Base-by-base conservation (phyloP, 495 filamentous ascomycete species). In the Bryoglossum gracile region DNA sequence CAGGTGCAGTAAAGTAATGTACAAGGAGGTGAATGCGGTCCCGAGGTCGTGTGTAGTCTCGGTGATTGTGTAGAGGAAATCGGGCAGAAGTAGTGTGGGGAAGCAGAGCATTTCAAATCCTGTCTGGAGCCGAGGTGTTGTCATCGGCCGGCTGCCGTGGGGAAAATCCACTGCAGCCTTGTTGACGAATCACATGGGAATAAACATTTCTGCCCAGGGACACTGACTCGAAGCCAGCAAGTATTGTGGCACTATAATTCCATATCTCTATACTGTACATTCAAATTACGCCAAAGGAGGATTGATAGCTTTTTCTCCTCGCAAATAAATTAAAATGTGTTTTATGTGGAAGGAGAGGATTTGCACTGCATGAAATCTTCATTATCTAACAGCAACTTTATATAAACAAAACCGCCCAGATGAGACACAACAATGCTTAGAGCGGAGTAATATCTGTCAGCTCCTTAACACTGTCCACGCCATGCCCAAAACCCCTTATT, bases 401-500 rank as follows among this genome's bases (percentile, higher is more conserved):
- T 46, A 42, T 23, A 46, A 50, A 57, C 11, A 43, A 51, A 26
- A 30, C 24, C 34, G n/a, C 2, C 18, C 37, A 40, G 17, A n/a
- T 18, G 9, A 40, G 19, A 44, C 30, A 25, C 37, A 50, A 40
- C 18, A 38, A 34, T 18, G 25, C 45, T 35, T 30, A 24, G 56
- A 59, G 56, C 16, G 40, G 56, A 53, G 56, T 53, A 16, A 25
- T 37, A 28, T 41, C 46, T 48, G 24, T 48, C 40, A 19, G 35
- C 41, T 48, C 54, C 14, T 38, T n/a, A 39, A 9, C 37, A 46
- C 52, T 51, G 26, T 43, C 46, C 48, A 34, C 52, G 51, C 56
- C 51, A 21, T 39, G 43, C 33, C 56, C 42, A 41, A 55, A 46
- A 30, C 37, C 52, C 56, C 56, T 43, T 53, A 55, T 52, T 59